phyloP scores from a whole-genome alignment of 331 rosid species.

The Quercus tomentella region DNA sequence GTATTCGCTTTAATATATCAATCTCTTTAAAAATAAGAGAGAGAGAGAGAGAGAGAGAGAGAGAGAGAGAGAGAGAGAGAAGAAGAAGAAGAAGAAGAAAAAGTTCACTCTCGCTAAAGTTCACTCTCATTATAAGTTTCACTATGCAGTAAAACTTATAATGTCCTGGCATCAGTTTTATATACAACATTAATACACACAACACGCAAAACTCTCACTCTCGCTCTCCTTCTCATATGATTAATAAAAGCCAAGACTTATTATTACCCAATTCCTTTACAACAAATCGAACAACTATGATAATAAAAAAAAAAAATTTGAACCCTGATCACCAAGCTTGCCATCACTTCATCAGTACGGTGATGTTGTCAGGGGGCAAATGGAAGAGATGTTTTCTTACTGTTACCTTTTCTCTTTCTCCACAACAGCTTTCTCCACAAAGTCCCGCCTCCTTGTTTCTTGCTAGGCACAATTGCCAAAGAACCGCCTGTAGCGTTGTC shows the following conservation, averaged over 20 bases:
- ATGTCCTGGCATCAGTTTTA: conserved; percentile 16
- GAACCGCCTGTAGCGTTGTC: conserved; percentile 34
- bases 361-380: conserved; percentile 33
- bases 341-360: neutral
- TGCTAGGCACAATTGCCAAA: conserved; percentile 65
- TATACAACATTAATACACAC: conserved; percentile 21
- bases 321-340: conserved; percentile 1
- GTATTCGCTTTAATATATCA: no score
- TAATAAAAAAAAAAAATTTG: neutral
- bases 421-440: conserved; percentile 65
- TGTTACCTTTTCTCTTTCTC: conserved; percentile 63
- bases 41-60: no score
- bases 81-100: no score
- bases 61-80: no score
- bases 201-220: conserved; percentile 3
- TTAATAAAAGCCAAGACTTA: neutral
- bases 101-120: no score
- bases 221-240: neutral
- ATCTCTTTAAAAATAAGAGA: no score
- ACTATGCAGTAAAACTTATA: conserved; percentile 11
- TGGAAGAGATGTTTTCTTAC: conserved; percentile 36
- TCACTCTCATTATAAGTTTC: no score
- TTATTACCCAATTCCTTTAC: neutral
- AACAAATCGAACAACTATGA: neutral
- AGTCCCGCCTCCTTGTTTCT: conserved; percentile 41